These are phyloP conservation scores for Xylaria sp. DNA, from an alignment of 2,329 filamentous ascomycete species.

Conservation along the genomic window DNA sequence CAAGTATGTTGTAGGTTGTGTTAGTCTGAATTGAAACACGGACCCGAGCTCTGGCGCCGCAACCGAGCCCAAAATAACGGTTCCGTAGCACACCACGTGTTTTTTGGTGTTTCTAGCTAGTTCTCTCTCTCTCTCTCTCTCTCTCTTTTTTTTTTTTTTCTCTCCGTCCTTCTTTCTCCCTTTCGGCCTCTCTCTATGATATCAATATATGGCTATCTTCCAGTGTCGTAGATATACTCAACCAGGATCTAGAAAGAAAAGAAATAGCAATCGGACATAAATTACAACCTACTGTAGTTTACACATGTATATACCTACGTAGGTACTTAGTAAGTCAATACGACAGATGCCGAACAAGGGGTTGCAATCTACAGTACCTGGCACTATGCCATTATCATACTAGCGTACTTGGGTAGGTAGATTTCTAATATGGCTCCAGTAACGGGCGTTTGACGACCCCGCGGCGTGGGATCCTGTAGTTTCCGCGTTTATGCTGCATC, in stretches of 20 bases:
- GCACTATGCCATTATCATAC: no score
- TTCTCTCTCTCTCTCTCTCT: neutral
- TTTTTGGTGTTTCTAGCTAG: no score
- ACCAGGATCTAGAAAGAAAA: neutral
- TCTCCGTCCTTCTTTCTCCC: neutral
- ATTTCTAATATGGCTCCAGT: neutral
- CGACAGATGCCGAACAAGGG: no score
- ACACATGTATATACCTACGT: no score
- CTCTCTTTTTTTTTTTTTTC: neutral
- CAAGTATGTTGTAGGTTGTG: no score
- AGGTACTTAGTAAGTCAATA: no score
- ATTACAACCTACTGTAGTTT: neutral
- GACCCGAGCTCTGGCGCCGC: conserved; percentile 12
- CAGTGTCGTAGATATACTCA: neutral
- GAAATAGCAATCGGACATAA: neutral
- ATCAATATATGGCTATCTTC: neutral
- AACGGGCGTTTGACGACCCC: conserved; percentile 16
- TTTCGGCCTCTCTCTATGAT: neutral
- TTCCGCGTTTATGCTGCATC: neutral
- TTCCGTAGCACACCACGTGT: conserved; percentile 8
- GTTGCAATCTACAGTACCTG: no score
- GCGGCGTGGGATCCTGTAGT: neutral
- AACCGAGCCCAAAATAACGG: conserved; percentile 15
- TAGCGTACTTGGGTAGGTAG: neutral
- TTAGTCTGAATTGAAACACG: neutral